Evolutionary conservation across 2,329 filamentous ascomycete species (phyloP).

Genomic region (Cordyceps tenuipes): DNA sequence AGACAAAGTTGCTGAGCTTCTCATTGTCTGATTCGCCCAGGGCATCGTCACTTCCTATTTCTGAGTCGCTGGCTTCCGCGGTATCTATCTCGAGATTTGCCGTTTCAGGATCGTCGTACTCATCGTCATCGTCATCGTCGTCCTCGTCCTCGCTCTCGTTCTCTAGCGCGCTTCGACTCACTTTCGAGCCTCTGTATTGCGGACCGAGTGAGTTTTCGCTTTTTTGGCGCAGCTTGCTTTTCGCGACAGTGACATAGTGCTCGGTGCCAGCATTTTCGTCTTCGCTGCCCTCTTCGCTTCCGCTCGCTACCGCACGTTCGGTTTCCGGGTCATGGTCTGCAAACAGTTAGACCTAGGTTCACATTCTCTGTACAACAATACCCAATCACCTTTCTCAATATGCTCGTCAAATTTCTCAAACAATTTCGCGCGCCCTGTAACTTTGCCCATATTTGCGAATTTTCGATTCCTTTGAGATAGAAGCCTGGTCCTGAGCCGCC

Average conservation of each 20-base stretch:
- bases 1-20: slow-evolving; percentile 64
- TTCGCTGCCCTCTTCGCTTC: slow-evolving; percentile 39
- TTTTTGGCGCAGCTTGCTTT: slow-evolving; percentile 73
- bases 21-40: slow-evolving; percentile 82
- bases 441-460: slow-evolving; percentile 39
- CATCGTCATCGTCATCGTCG: slow-evolving; percentile 30
- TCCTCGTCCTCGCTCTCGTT: slow-evolving; percentile 46
- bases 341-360: slow-evolving; percentile 6
- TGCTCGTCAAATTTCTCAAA: slow-evolving; percentile 56
- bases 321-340: slow-evolving; percentile 77
- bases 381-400: slow-evolving; percentile 50
- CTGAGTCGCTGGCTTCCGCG: slow-evolving; percentile 43
- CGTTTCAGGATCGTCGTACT: slow-evolving; percentile 50
- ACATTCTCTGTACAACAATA: neutral
- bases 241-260: slow-evolving; percentile 76
- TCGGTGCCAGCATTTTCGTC: slow-evolving; percentile 61
- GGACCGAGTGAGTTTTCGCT: slow-evolving; percentile 63
- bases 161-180: slow-evolving; percentile 61
- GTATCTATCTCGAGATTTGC: slow-evolving; percentile 46
- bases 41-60: slow-evolving; percentile 59
- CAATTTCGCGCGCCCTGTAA: slow-evolving; percentile 48
- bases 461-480: slow-evolving; percentile 13
- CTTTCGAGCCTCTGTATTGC: slow-evolving; percentile 68
- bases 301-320: slow-evolving; percentile 46
- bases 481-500: slow-evolving; percentile 14